Base-by-base conservation (phyloP, 768 basidiomycete species). In the Terana coerulea region DNA sequence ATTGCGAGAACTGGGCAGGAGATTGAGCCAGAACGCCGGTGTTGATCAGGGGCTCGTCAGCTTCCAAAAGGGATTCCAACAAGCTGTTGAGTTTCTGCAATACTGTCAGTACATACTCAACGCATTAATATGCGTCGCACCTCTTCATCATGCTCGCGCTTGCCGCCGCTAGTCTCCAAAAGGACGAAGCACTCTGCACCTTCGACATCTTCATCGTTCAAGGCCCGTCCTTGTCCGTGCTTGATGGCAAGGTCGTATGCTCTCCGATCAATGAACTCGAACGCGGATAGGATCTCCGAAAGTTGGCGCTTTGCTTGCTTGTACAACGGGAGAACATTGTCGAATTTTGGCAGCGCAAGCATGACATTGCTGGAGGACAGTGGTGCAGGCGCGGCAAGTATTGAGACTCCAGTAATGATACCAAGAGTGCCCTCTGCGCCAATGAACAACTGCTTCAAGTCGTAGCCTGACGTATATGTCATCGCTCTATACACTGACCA, bases 401-500 rank as follows among this genome's bases (percentile, higher is more conserved):
- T 95, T 3, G 95, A 97, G 33, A 98, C 89, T 21, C 81, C 97
- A 10, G 97, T 99, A 53, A 99, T 84, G 49, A 99, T 76, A 39
- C 97, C 97, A 21, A 99, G 84, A 0, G 95, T 98, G 46, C 97
- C 97, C 66, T 99, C 97, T 5, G 90, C 86, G 11, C 97, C 97
- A 59, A 99, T 97, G 71, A 98, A 99, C 15, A 99, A 79, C 63
- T 99, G 97, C 69, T 99, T 98, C 40, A 99, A 76, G 67, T 99
- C 97, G 65, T 97, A 98, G 11, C 97, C 95, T 93, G 59, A 21
- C n/a, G n/a, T n/a, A n/a, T n/a, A n/a, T n/a, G n/a, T n/a, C n/a
- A n/a, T n/a, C n/a, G n/a, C n/a, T n/a, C n/a, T n/a, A n/a, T n/a
- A n/a, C n/a, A n/a, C n/a, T n/a, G n/a, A n/a, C n/a, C n/a, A n/a